Percentiles rank a stretch among this genome's conserved stretches.
phyloP scores from a whole-genome alignment of 2,329 filamentous ascomycete genomes.

The Neobulgaria alba region DNA sequence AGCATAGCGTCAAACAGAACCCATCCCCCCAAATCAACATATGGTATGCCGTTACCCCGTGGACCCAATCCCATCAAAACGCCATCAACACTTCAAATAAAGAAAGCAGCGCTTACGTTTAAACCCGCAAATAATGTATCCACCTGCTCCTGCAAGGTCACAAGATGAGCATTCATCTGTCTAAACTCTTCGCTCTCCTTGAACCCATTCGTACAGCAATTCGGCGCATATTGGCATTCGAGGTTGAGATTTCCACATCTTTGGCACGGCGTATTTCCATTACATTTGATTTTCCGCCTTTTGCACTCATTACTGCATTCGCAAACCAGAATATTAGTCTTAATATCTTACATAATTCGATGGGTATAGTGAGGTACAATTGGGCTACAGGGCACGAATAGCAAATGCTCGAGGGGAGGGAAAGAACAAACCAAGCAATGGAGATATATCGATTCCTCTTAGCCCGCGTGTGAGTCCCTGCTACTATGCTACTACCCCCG shows the following conservation, averaged over 20 bases:
- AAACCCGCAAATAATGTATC: conserved; percentile 66
- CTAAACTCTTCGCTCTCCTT: conserved; percentile 90
- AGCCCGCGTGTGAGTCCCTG: conserved; percentile 23
- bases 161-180: conserved; percentile 67
- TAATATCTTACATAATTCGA: too few relatives aligned
- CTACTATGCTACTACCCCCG: conserved; percentile 7
- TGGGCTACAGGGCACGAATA: too few relatives aligned
- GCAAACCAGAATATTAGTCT: too few relatives aligned
- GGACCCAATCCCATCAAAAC: too few relatives aligned
- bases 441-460: conserved; percentile 31
- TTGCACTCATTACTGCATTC: conserved; percentile 58
- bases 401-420: background rate
- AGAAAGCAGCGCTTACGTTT: conserved; percentile 33
- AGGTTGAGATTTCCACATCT: conserved; percentile 61
- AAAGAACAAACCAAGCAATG: conserved; percentile 28
- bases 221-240: conserved; percentile 56
- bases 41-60: too few relatives aligned
- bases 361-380: too few relatives aligned
- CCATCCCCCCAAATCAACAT: too few relatives aligned
- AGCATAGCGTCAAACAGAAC: too few relatives aligned
- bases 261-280: conserved; percentile 59
- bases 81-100: too few relatives aligned
- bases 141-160: conserved; percentile 74
- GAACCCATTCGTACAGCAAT: conserved; percentile 67
- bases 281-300: conserved; percentile 67